Conservation (phyloP, 345 rosid genomes). For the Citrus inodora region DNA sequence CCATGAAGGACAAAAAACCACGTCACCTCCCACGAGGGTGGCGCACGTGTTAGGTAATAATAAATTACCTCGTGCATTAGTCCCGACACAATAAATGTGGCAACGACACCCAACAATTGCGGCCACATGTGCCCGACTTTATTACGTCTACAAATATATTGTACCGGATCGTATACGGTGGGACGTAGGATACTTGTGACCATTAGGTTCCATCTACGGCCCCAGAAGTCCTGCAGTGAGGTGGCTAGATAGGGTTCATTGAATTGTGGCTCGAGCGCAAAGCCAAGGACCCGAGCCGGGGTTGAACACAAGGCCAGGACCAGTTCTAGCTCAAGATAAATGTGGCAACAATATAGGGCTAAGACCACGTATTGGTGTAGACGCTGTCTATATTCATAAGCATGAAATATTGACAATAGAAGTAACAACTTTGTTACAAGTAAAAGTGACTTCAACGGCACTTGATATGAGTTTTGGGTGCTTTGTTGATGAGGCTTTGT, state of each 20-base stretch:
- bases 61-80: conserved; percentile 61
- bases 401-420: conserved; percentile 26
- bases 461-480: neutral
- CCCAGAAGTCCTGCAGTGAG: conserved; percentile 85
- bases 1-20: conserved; percentile 64
- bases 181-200: conserved; percentile 47
- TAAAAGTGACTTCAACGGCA: neutral
- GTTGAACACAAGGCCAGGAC: conserved; percentile 22
- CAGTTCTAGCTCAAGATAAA: conserved; percentile 49
- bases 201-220: conserved; percentile 75
- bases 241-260: conserved; percentile 64
- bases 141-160: neutral
- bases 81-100: conserved; percentile 47
- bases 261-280: conserved; percentile 59
- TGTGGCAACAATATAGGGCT: conserved; percentile 34
- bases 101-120: conserved; percentile 28
- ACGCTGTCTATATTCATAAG: conserved; percentile 27
- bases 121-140: conserved; percentile 27
- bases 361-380: conserved; percentile 29
- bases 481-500: neutral
- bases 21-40: conserved; percentile 81
- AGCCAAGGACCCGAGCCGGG: conserved; percentile 40
- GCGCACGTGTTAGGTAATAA: conserved; percentile 31
- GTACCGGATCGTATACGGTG: conserved; percentile 47
- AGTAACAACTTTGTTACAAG: conserved; percentile 32